Base-by-base conservation (phyloP, 2,329 filamentous ascomycete genomes). In the Thelonectria olida region DNA sequence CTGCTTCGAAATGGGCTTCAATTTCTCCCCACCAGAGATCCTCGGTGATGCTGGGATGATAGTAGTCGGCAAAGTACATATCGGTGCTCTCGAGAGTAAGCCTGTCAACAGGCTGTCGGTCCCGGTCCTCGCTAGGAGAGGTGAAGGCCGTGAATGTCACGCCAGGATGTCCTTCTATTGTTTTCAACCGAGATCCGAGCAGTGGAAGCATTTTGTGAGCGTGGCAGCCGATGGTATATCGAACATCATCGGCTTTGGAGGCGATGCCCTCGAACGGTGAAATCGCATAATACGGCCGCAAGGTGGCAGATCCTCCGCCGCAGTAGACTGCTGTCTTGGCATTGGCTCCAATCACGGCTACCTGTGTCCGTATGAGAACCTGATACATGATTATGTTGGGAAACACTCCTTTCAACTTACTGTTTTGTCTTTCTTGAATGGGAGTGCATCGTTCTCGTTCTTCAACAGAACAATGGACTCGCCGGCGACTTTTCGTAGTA, bases 141-240 rank as follows among this genome's bases (percentile, higher is more conserved):
- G 28, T 56, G n/a, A 25, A 56, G 3, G 44, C 53, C 6, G 19
- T 38, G 31, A 56, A 56, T n/a, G 34, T 48, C n/a, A 49, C 20
- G 34, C 53, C 53, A 20, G 5, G n/a, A 20, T 25, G 13, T 31
- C 53, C 53, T n/a, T 56, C 53, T 12, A 12, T 22, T 12, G 53
- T 56, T 19, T 7, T 41, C 31, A 56, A 15, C 25, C 28, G 20
- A 9, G 31, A 13, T n/a, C 53, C 53, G n/a, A 56, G 44, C 3
- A 56, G 15, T 13, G 53, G 53, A 7, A 56, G 42, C 44, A 49
- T 48, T 19, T 56, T 56, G n/a, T 56, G 44, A 6, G 42, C 53
- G 13, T 49, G 25, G n/a, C 31, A 48, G 25, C 53, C 53, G 10
- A 49, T 17, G 1, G 53, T 41, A 17, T 49, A 56, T 2, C 15